Evolutionary conservation across 2,329 filamentous ascomycete genomes (phyloP).

Genomic region (Alternaria arborescens): DNA sequence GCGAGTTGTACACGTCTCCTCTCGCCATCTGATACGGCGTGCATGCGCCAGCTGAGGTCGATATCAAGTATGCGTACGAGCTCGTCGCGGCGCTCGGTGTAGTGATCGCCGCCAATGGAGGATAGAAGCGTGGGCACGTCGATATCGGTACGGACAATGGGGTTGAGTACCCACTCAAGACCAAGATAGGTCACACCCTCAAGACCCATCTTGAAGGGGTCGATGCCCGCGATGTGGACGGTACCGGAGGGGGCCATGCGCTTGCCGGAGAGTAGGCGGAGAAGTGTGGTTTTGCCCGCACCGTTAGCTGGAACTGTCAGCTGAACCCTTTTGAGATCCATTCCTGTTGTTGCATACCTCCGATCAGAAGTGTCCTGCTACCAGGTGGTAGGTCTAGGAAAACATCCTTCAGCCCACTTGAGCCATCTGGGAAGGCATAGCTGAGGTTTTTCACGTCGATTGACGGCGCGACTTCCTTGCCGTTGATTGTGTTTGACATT

Average conservation of each 20-base stretch:
- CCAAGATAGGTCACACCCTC: slow-evolving; percentile 97
- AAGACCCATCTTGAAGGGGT: slow-evolving; percentile 89
- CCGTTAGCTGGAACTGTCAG: slow-evolving; percentile 73
- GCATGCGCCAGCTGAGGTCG: slow-evolving; percentile 92
- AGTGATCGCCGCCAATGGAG: slow-evolving; percentile 86
- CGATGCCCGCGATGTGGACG: slow-evolving; percentile 80
- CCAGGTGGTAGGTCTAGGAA: slow-evolving; percentile 78
- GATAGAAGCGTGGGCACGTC: slow-evolving; percentile 85
- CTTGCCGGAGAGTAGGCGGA: slow-evolving; percentile 93
- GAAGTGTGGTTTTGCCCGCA: slow-evolving; percentile 94
- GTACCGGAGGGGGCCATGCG: slow-evolving; percentile 81
- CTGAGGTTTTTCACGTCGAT: slow-evolving; percentile 80
- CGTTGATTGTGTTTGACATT: slow-evolving; percentile 34
- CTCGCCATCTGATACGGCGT: slow-evolving; percentile 93
- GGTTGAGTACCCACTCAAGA: slow-evolving; percentile 97
- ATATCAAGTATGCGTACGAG: slow-evolving; percentile 89
- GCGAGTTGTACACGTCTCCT: slow-evolving; percentile 89
- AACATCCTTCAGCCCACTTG: slow-evolving; percentile 78
- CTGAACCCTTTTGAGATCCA: not conserved
- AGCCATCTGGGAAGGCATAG: slow-evolving; percentile 88
- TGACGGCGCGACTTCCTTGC: slow-evolving; percentile 58
- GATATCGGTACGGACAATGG: slow-evolving; percentile 94
- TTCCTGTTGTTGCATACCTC: slow-evolving; percentile 62
- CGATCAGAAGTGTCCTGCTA: slow-evolving; percentile 89
- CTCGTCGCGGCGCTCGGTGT: slow-evolving; percentile 83